Percentiles rank a stretch among this genome's conserved stretches.
Conservation (phyloP, 179 eudicot species). For the Actinidia arguta region DNA sequence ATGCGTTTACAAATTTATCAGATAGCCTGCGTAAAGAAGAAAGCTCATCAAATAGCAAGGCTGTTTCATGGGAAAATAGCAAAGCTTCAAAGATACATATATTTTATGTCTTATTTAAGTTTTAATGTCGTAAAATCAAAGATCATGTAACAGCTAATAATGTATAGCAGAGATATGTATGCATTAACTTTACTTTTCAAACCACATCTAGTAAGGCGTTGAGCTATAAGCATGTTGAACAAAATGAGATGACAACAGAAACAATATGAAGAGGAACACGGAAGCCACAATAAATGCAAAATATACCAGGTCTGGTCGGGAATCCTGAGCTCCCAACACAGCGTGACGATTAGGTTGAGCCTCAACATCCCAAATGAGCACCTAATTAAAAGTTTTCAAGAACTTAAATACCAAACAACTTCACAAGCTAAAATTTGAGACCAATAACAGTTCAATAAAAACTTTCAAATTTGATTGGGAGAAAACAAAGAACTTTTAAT, state of each 20-base stretch:
- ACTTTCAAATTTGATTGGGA: constrained; percentile 1
- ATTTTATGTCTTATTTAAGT: neutral
- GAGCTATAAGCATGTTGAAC: neutral
- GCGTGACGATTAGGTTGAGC: constrained; percentile 94
- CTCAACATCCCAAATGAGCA: constrained; percentile 96
- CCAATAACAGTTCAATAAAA: neutral
- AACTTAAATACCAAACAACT: neutral
- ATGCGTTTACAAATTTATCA: constrained; percentile 10
- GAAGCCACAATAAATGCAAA: neutral
- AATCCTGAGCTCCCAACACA: constrained; percentile 76
- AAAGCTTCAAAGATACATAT: neutral
- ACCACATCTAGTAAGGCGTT: neutral
- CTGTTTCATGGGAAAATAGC: neutral
- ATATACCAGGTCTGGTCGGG: constrained; percentile 92
- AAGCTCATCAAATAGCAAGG: neutral
- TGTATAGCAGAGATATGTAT: neutral
- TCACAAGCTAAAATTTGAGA: neutral
- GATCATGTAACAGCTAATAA: neutral
- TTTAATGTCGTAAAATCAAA: neutral
- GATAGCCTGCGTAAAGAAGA: neutral
- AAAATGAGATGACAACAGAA: neutral
- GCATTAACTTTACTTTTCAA: neutral
- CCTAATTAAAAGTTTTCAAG: constrained; percentile 41
- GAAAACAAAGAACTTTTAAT: neutral
- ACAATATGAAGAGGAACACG: neutral